A percentile compares a stretch with the other conserved stretches of the same genome.
These are phyloP conservation scores for Ceraceosorus bombacis DNA, from an alignment of 1,284 basidiomycete species.

Conservation along the genomic window DNA sequence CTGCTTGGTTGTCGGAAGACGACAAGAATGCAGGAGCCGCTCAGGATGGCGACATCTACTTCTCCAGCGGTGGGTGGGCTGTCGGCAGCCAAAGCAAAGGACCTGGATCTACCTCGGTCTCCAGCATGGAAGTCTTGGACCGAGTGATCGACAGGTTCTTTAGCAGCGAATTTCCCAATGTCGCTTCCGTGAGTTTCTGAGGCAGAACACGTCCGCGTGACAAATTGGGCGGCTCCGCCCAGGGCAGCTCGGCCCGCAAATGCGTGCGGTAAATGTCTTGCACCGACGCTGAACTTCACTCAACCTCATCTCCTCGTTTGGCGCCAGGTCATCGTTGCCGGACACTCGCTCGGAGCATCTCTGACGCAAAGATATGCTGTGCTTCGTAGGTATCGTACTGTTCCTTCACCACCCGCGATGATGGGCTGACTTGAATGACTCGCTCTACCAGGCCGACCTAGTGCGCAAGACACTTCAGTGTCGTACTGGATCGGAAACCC, in stretches of 20 bases:
- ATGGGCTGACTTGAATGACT: neutral
- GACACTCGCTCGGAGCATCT: constrained; percentile 38
- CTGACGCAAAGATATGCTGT: constrained; percentile 41
- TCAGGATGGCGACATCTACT: constrained; percentile 27
- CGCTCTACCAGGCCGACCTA: constrained; percentile 2
- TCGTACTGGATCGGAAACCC: constrained; percentile 25
- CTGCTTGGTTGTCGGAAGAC: constrained; percentile 4
- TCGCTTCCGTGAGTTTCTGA: constrained; percentile 21
- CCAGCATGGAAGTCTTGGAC: constrained; percentile 35
- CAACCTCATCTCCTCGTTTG: neutral
- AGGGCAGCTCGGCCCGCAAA: too few species aligned
- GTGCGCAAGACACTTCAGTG: constrained; percentile 17
- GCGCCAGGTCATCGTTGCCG: constrained; percentile 22
- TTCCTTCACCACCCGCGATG: neutral
- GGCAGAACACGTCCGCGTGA: neutral
- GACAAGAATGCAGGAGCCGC: constrained; percentile 22
- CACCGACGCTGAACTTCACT: neutral
- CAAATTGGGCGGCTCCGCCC: too few species aligned
- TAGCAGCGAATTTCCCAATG: constrained; percentile 28
- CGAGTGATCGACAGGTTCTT: constrained; percentile 29
- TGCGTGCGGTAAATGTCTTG: neutral
- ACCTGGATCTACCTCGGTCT: constrained; percentile 19
- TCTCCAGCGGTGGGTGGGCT: constrained; percentile 21
- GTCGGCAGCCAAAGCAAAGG: constrained; percentile 24
- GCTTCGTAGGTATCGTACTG: constrained; percentile 16